These are phyloP conservation scores for Auxenochlorella protothecoides DNA, from an alignment of 139 green algal genomes.

Conservation along the genomic window DNA sequence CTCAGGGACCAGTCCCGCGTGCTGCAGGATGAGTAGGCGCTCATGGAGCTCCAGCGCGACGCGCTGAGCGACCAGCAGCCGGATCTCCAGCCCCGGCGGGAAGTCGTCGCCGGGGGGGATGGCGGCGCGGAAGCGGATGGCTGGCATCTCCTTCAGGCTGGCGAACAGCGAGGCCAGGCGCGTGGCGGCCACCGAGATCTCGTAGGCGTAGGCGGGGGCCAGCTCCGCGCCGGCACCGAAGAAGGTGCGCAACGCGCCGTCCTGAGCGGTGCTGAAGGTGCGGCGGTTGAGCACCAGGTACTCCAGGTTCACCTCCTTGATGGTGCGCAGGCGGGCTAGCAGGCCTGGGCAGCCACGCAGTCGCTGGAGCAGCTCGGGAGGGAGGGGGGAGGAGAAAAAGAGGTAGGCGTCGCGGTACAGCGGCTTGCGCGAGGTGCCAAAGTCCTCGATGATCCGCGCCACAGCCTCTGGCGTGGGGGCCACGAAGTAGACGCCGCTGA, in stretches of 20 bases:
- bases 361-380: slow-evolving; percentile 25
- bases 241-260: slow-evolving; percentile 41
- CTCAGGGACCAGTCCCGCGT: slow-evolving; percentile 29
- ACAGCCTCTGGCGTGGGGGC: slow-evolving; percentile 45
- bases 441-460: slow-evolving; percentile 51
- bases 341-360: slow-evolving; percentile 41
- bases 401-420: slow-evolving; percentile 70
- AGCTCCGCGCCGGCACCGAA: slow-evolving; percentile 31
- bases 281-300: slow-evolving; percentile 68
- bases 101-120: slow-evolving; percentile 43
- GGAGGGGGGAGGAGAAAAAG: slow-evolving; percentile 72
- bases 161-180: slow-evolving; percentile 55
- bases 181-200: slow-evolving; percentile 39
- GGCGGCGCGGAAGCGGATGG: slow-evolving; percentile 46
- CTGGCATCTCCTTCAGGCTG: slow-evolving; percentile 61
- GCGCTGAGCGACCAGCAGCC: slow-evolving; percentile 45
- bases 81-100: slow-evolving; percentile 37
- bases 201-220: slow-evolving; percentile 13
- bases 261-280: slow-evolving; percentile 69
- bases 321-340: slow-evolving; percentile 28
- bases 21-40: slow-evolving; percentile 33
- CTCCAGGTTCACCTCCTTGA: slow-evolving; percentile 84
- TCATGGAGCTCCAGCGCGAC: slow-evolving; percentile 54
- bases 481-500: slow-evolving; percentile 82
- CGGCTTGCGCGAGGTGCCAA: slow-evolving; percentile 10